Evolutionary conservation across 192 early-diverging fungal genomes (phyloP).

Genomic region (Gaertneriomyces sp.): DNA sequence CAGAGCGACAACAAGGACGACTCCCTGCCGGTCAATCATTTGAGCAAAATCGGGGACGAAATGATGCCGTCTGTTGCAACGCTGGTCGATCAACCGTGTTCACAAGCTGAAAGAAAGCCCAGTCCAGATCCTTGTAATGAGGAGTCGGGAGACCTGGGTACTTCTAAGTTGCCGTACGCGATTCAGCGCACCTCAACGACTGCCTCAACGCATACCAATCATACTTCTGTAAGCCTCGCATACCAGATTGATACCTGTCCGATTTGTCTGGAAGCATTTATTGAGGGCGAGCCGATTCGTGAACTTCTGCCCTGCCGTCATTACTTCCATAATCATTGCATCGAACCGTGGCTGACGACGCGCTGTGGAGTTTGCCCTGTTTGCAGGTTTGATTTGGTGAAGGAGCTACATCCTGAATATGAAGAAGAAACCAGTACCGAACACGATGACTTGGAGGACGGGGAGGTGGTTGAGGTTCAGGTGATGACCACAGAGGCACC

Average conservation of each 20-base stretch:
- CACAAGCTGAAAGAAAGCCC: background rate
- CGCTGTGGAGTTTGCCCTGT: slow-evolving; percentile 24
- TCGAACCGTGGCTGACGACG: slow-evolving; percentile 21
- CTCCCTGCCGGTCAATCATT: background rate
- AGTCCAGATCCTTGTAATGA: background rate
- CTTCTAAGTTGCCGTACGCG: background rate
- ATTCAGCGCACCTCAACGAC: background rate
- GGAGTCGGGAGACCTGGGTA: background rate
- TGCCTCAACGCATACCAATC: background rate
- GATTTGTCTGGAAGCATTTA: slow-evolving; percentile 21
- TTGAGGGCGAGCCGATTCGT: slow-evolving; percentile 20
- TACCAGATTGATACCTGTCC: slow-evolving; percentile 25
- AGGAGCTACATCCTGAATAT: background rate
- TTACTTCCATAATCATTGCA: slow-evolving; percentile 22
- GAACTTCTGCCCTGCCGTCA: slow-evolving; percentile 24
- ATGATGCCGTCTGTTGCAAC: background rate
- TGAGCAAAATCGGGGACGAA: background rate
- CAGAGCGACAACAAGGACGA: background rate
- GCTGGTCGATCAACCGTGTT: background rate
- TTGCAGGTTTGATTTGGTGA: slow-evolving; percentile 8
- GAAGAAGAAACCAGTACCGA: no score
- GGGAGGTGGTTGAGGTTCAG: no score
- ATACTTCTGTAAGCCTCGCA: background rate
- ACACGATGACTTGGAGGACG: no score
- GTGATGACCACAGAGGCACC: no score